These are phyloP conservation scores for Silene coronaria DNA, from an alignment of 179 eudicot genomes.

Conservation along the genomic window DNA sequence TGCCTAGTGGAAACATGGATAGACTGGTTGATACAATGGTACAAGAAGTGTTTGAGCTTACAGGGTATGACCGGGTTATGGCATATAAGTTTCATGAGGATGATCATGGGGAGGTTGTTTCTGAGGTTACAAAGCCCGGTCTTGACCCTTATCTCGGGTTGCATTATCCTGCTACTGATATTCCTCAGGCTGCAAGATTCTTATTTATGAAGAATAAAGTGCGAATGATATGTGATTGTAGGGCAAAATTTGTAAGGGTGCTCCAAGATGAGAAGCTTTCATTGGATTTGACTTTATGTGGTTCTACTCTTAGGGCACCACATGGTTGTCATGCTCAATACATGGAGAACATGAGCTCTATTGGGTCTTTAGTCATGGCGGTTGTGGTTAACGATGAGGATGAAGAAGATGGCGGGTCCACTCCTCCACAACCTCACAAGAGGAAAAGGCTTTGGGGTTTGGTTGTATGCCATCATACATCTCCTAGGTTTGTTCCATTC, in stretches of 20 bases:
- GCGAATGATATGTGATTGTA: conserved; percentile 87
- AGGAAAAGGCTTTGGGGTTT: conserved; percentile 90
- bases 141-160: conserved; percentile 86
- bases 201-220: conserved; percentile 94
- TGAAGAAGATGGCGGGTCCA: conserved; percentile 52
- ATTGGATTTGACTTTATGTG: conserved; percentile 73
- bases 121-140: conserved; percentile 78
- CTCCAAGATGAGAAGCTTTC: conserved; percentile 72
- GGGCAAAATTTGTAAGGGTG: conserved; percentile 68
- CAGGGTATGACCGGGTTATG: conserved; percentile 95
- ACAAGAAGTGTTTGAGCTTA: conserved; percentile 89
- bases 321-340: conserved; percentile 88
- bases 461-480: conserved; percentile 86
- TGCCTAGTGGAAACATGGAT: conserved; percentile 76
- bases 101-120: conserved; percentile 90
- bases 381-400: conserved; percentile 82
- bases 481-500: conserved; percentile 91
- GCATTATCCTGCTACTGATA: conserved; percentile 97
- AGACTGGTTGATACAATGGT: conserved; percentile 86
- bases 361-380: conserved; percentile 91
- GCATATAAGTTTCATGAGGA: conserved; percentile 89
- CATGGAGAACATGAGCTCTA: conserved; percentile 96
- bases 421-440: conserved; percentile 44
- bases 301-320: conserved; percentile 91
- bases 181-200: conserved; percentile 93